Conservation (phyloP, 2,329 filamentous ascomycete species). For the Phoma sp. region DNA sequence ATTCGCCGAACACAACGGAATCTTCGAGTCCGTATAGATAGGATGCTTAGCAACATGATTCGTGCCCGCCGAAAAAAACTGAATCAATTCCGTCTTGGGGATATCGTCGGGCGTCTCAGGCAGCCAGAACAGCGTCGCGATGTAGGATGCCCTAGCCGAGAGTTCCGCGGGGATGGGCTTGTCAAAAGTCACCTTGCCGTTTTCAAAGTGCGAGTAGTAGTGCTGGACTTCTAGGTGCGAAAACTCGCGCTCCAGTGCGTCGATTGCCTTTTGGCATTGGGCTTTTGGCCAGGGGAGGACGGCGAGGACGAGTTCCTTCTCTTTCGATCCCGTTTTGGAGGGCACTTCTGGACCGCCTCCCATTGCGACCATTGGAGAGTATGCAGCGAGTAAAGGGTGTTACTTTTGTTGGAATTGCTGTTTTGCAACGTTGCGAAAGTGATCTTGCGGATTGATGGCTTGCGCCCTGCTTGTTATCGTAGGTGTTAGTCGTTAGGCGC, state of each 20-base stretch:
- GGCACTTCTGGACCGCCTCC: conserved; percentile 52
- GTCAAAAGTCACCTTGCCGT: conserved; percentile 46
- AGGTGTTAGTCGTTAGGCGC: too few relatives aligned
- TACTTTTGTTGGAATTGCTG: too few relatives aligned
- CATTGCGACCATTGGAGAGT: conserved; percentile 48
- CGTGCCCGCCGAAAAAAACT: conserved; percentile 65
- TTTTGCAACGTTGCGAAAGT: too few relatives aligned
- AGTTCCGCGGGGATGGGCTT: conserved; percentile 53
- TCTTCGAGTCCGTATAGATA: conserved; percentile 60
- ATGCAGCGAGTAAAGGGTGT: too few relatives aligned
- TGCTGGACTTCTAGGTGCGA: conserved; percentile 42
- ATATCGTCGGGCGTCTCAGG: conserved; percentile 48
- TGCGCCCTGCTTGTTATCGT: neutral
- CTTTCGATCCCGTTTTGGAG: conserved; percentile 33
- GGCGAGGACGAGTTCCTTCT: conserved; percentile 50
- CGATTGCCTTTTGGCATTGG: conserved; percentile 26
- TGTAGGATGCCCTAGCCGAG: conserved; percentile 52
- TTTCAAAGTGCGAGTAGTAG: conserved; percentile 34
- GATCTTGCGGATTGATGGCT: neutral
- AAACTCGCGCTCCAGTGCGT: conserved; percentile 39
- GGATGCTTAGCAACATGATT: conserved; percentile 63
- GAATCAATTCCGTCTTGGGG: conserved; percentile 59
- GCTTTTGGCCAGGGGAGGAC: conserved; percentile 51
- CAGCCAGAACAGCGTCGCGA: conserved; percentile 58
- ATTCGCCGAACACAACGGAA: conserved; percentile 63